Evolutionary conservation across 2,329 filamentous ascomycete genomes (phyloP), one percentile per base, ranked within the genome.

Genomic region (Penicillium aurantiogriseum): DNA sequence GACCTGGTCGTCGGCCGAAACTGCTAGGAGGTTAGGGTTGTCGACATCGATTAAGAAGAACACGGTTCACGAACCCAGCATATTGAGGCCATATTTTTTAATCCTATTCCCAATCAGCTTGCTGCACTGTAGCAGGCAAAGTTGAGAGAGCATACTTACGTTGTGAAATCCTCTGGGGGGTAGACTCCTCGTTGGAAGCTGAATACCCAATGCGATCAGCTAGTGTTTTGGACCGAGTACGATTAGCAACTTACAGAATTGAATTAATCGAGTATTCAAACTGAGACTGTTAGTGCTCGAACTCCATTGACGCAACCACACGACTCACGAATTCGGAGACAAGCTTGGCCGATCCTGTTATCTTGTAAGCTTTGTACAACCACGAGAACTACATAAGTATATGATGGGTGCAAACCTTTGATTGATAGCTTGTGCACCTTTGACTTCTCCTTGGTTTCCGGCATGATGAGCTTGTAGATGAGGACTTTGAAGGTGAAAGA

Each of bases 211-310:
- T 60, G 69, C 44, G 69, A 68, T 60, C 17, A 62, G 58, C 46
- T 23, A 42, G 36, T 31, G 33, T 42, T 15, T n/a, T 29, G 17
- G 35, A 23, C 11, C 23, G 21, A 23, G 2, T 2, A n/a, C 3
- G 38, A 7, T 17, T 5, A 0, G 5, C 5, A 21, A 68, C 85
- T 69, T 83, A 94, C 86, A 99, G 82, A 58, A 99, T 97, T 0
- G 92, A 95, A 71, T 99, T 94, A 72, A 97, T 97, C 1, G 91
- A 97, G 77, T 96, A 99, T 81, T 99, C 92, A 72, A 99, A 99
- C 76, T 77, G 44, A 2, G 19, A 85, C 90, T 68, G 8, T 33
- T 43, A 57, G 49, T 29, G 23, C 9, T 39, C 5, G 4, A 19
- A 36, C 2, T n/a, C 27, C 6, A 52, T 59, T 49, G 58, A 67